Percentiles rank a stretch among this genome's conserved stretches.
Evolutionary conservation across 495 filamentous ascomycete genomes (phyloP).

Genomic region (Chlorociboria aeruginascens): DNA sequence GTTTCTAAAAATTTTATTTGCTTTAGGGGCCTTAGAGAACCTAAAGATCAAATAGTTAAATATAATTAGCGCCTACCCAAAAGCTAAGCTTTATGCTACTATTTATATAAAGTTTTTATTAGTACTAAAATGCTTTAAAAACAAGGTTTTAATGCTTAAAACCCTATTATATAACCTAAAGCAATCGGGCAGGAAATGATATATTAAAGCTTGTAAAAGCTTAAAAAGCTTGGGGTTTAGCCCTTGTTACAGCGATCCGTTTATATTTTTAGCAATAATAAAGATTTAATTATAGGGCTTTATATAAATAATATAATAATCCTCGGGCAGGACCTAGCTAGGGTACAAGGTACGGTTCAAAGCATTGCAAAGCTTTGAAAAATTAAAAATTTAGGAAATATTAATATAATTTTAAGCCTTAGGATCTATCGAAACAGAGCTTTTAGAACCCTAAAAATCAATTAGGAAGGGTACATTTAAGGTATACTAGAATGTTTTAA

Average conservation of each 20-base stretch:
- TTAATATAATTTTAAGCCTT: background rate
- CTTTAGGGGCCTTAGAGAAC: background rate
- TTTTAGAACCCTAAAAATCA: background rate
- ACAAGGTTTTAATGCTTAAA: background rate
- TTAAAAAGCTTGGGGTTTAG: background rate
- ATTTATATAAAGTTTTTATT: background rate
- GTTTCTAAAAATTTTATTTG: background rate
- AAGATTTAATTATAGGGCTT: background rate
- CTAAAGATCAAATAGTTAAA: background rate
- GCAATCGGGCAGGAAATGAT: background rate
- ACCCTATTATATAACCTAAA: background rate
- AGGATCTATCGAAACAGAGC: background rate
- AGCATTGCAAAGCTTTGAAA: background rate
- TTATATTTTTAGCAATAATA: background rate
- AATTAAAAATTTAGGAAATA: constrained; percentile 1
- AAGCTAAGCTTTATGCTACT: background rate
- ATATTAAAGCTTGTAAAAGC: background rate
- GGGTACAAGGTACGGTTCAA: background rate
- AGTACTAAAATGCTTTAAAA: background rate
- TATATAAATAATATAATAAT: constrained; percentile 1
- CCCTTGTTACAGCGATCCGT: background rate
- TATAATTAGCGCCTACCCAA: background rate
- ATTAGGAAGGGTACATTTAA: background rate
- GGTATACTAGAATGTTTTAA: background rate
- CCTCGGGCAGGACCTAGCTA: background rate